Evolutionary conservation across 2,329 filamentous ascomycete species (phyloP), one percentile per base, ranked within the genome.

Genomic region (Arthrinium puccinioides): DNA sequence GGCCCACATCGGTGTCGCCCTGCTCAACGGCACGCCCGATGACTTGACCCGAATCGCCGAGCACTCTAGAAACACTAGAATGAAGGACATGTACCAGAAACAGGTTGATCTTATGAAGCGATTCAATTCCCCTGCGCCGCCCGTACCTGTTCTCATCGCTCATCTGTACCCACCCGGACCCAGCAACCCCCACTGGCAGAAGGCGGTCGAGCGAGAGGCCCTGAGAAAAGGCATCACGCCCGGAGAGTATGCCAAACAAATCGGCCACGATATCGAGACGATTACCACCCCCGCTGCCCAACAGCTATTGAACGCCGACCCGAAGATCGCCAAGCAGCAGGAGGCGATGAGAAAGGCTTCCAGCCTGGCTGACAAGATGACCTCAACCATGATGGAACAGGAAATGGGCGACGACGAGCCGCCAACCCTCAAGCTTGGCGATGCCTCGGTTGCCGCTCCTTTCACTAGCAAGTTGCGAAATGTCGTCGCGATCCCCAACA

Each of bases 31-130:
- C 45, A 94, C 89, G 2, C 83, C 81, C 48, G 86, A 97, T 16
- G 92, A 97, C 57, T 74, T 98, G 37, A 82, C 81, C 39, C 88
- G 83, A 59, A 98, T 98, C 51, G 83, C 85, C 19, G 92, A 97
- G 56, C 89, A 98, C 62, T 82, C 84, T 54, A 84, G 92, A 50
- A 94, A 88, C 61, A 94, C 84, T 27, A 94, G 88, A 72, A 94
- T 98, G 86, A 97, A 96, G 73, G 89, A 96, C 47, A 78, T 98
- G 46, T 98, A 98, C 59, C 87, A 97, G 67, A 97, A 98, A 71
- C 92, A 98, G 61, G 76, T 84, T 39, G 70, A 81, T 32, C 74
- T 98, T 60, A 96, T 98, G 87, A 77, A 84, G 56, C 79, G 90
- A 46, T 98, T 97, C 74, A 95, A 94, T 59, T 89, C 96, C 61